A percentile compares a stretch with the other conserved stretches of the same genome.
phyloP scores from a whole-genome alignment of 75 land plant genomes.

The Chamaecyparis obtusa region DNA sequence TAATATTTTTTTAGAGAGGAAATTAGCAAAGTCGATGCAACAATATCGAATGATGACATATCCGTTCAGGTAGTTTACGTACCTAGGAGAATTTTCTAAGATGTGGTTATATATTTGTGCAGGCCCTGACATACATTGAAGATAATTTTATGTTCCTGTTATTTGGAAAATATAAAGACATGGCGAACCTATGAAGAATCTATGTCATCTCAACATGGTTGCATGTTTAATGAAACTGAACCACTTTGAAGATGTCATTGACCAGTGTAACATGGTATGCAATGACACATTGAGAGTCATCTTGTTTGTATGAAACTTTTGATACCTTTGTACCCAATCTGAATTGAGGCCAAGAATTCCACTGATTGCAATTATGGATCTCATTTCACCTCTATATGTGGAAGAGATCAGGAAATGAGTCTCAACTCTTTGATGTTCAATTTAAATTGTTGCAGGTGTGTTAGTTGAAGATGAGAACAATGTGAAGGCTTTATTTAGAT shows the following conservation, averaged over 20 bases:
- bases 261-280: conserved; percentile 84
- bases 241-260: conserved; percentile 89
- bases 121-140: conserved; percentile 98
- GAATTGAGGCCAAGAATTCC: not conserved
- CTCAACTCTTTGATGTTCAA: not conserved
- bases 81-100: not conserved
- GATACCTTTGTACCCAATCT: not conserved
- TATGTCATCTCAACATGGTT: conserved; percentile 95
- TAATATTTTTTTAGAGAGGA: conserved; percentile 83
- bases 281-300: not conserved
- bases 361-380: not conserved
- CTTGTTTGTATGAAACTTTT: conserved; percentile 7
- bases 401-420: not conserved
- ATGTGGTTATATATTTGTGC: not conserved
- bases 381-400: not conserved
- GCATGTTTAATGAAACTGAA: conserved; percentile 84
- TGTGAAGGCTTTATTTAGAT: conserved; percentile 84
- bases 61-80: not conserved
- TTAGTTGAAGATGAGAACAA: conserved; percentile 87
- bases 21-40: conserved; percentile 88
- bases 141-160: conserved; percentile 99
- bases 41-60: conserved; percentile 93
- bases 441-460: conserved; percentile 55
- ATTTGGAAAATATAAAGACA: conserved; percentile 96
- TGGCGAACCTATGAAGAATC: conserved; percentile 95